phyloP scores from a whole-genome alignment of 345 rosid genomes.

The Sapria himalayana region DNA sequence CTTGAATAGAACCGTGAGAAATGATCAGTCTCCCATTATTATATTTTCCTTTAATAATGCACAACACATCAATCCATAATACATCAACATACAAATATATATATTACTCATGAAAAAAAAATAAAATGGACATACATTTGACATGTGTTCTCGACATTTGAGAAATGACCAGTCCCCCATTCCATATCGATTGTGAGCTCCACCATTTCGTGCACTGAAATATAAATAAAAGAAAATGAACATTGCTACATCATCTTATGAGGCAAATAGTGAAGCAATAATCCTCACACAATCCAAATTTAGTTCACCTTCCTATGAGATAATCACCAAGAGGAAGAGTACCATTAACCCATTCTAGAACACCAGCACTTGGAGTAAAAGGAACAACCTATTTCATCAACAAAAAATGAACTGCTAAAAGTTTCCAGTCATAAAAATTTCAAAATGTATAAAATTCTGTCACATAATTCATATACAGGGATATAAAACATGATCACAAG shows the following conservation, averaged over 20 bases:
- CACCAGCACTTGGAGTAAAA: constrained; percentile 96
- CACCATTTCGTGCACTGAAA: constrained; percentile 64
- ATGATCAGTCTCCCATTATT: no score
- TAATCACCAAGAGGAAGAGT: constrained; percentile 90
- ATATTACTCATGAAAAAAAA: no score
- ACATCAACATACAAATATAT: no score
- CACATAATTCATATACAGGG: no score
- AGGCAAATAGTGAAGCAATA: constrained; percentile 4
- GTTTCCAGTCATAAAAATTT: no score
- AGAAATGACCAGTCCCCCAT: constrained; percentile 57
- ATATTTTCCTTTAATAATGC: no score
- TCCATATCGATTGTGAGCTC: constrained; percentile 86
- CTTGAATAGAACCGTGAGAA: no score
- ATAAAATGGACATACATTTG: constrained; percentile 30
- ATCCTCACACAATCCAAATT: constrained; percentile 1
- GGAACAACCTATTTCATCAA: constrained; percentile 57
- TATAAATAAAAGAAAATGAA: constrained; percentile 6
- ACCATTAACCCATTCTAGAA: constrained; percentile 97
- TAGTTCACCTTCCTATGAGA: constrained; percentile 70
- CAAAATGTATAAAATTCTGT: no score
- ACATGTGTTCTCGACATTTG: constrained; percentile 70
- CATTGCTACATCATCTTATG: constrained; percentile 3
- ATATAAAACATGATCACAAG: no score
- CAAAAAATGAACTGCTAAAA: no score
- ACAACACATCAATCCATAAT: no score